A percentile compares a stretch with the other conserved stretches of the same genome.
Conservation (phyloP, 345 rosid genomes). For the Arabidopsis arenosa region DNA sequence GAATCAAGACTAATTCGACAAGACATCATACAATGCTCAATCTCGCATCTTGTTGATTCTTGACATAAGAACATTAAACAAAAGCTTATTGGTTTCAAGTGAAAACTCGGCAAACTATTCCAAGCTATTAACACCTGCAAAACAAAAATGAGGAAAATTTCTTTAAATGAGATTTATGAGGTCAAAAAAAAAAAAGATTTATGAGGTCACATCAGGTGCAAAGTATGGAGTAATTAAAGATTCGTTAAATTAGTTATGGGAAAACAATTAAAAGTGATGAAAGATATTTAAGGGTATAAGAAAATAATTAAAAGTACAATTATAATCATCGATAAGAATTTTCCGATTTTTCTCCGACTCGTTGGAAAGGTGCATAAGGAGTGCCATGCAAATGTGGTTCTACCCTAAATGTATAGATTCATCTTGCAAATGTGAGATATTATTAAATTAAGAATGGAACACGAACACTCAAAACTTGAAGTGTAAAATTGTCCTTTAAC, state of each 20-base stretch:
- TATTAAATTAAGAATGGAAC: background rate
- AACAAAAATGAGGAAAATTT: no score
- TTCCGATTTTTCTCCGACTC: background rate
- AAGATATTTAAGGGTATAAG: conserved; percentile 21
- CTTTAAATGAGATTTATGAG: no score
- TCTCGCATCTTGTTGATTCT: no score
- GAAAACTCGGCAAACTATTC: no score
- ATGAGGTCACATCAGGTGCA: no score
- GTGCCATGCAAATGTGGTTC: conserved; percentile 34
- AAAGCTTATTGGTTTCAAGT: no score
- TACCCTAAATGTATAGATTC: conserved; percentile 3
- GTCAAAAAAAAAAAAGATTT: no score
- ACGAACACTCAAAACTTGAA: background rate
- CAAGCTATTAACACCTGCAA: no score
- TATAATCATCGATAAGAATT: conserved; percentile 25
- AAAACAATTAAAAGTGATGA: conserved; percentile 27
- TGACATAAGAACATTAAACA: no score
- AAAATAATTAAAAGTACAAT: conserved; percentile 39
- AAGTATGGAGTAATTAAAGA: conserved; percentile 12
- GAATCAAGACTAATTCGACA: no score
- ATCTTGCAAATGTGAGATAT: background rate
- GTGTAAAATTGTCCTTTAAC: no score
- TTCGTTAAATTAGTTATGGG: conserved; percentile 4
- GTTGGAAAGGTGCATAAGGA: background rate
- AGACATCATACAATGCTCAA: no score